Conservation (phyloP, 305 asterid genomes). For the Fraxinus dipetala region DNA sequence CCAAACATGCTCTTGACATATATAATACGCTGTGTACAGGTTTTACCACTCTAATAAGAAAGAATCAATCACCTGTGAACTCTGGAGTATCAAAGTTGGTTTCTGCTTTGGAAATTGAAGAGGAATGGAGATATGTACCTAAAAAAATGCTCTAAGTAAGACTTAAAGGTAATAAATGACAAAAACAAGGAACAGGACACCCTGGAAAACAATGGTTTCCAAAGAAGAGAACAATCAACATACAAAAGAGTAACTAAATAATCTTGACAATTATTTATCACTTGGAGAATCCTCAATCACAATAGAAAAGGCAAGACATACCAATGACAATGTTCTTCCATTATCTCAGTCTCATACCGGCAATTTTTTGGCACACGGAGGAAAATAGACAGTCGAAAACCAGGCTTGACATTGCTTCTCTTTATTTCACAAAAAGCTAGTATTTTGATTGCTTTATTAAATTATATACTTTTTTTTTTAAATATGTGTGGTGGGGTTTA, state of each 20-base stretch:
- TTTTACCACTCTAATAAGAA: neutral
- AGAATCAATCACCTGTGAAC: slow-evolving; percentile 60
- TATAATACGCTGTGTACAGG: neutral
- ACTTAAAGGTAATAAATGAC: slow-evolving; percentile 2
- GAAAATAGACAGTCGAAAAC: neutral
- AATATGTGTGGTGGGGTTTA: neutral
- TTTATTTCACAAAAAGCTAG: neutral
- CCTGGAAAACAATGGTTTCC: slow-evolving; percentile 8
- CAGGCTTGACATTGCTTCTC: neutral
- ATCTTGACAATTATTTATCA: neutral
- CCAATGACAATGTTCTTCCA: neutral
- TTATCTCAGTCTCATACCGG: neutral
- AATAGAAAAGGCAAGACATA: slow-evolving; percentile 3
- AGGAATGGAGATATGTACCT: slow-evolving; percentile 77
- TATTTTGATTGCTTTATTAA: neutral
- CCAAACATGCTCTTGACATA: neutral
- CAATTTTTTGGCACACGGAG: neutral
- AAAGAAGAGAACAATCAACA: neutral
- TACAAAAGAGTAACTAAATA: neutral
- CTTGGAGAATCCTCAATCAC: neutral
- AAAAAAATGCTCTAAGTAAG: slow-evolving; percentile 23
- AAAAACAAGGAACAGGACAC: slow-evolving; percentile 5
- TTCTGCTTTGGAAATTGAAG: slow-evolving; percentile 89
- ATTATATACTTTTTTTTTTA: neutral
- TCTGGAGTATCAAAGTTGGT: slow-evolving; percentile 67